Evolutionary conservation across 257 asterid species (phyloP).

Genomic region (Nicotiana otophora): DNA sequence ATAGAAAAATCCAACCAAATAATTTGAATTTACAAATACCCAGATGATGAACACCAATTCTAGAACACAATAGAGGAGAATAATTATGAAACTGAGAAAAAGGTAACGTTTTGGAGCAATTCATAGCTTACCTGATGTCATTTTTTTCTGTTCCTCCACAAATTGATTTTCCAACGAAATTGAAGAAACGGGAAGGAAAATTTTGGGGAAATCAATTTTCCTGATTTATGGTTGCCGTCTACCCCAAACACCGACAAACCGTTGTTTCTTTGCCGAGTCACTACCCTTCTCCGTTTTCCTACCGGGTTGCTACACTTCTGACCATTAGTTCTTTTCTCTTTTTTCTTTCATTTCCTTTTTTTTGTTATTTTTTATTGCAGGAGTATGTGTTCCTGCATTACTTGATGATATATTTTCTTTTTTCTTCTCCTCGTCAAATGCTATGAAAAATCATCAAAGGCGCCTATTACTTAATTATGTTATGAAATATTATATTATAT

Average conservation of each 20-base stretch:
- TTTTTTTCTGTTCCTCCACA: not conserved
- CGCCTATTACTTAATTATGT: no score
- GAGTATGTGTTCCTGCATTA: no score
- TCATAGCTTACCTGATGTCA: not conserved
- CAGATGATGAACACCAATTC: not conserved
- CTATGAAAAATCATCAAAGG: no score
- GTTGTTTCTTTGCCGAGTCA: not conserved
- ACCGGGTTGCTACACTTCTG: not conserved
- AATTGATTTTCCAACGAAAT: not conserved
- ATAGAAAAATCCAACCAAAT: not conserved
- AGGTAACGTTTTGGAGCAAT: not conserved
- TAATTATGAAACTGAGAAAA: not conserved
- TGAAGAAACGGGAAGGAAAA: not conserved
- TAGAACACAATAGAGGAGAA: not conserved
- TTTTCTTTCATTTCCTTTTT: no score
- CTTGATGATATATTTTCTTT: no score
- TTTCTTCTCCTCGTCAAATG: no score
- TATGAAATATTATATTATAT: no score
- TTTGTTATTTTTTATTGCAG: no score
- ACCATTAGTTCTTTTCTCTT: not conserved
- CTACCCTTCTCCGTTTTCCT: not conserved
- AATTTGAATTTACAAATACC: not conserved
- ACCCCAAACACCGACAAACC: not conserved
- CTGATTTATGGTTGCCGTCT: not conserved
- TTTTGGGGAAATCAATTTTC: not conserved